Evolutionary conservation across 192 early-diverging fungal genomes (phyloP), one percentile per base, ranked within the genome.

Genomic region (Backusella liffmaniae): DNA sequence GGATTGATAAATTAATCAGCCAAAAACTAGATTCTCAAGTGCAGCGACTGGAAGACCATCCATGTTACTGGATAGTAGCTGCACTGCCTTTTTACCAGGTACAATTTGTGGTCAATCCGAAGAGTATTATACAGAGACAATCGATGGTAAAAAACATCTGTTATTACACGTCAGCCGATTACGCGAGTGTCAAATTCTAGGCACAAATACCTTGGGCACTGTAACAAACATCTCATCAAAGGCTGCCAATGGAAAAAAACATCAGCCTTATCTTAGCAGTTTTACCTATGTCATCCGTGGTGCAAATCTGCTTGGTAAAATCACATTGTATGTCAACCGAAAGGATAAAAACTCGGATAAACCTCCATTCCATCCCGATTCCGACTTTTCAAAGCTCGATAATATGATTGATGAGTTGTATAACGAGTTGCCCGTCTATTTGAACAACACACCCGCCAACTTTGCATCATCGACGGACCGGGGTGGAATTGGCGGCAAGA

Each of bases 261-360:
- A 87, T n/a, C 96, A 95, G 81, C 84, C 87, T 15, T 94, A 93
- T 67, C 96, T 95, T 79, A 67, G 83, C 39, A 88, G 93, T 76
- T 84, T 91, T 46, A 88, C 70, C 44, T 44, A 72, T 16, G 26
- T 46, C 21, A 29, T 81, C 34, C 86, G 86, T 36, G 82, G 76
- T 12, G 42, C 76, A 2, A 82, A 78, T 23, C 77, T 89, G 6
- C 72, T 89, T 5, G 87, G 86, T 16, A 81, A 81, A 30, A 76
- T 86, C 30, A 79, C 79, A 5, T 72, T 80, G 32, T 83, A 83
- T 46, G 80, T 87, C 36, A 89, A 89, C 41, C 76, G 86, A 46
- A 62, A 62, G 69, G 84, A 21, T 74, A 79, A 23, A 78, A 83
- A 16, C 77, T 70, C 36, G 62, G 80, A 44, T 53, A 81, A 10